Conservation (phyloP, 2,329 filamentous ascomycete species). For the Epichloe glyceriae region DNA sequence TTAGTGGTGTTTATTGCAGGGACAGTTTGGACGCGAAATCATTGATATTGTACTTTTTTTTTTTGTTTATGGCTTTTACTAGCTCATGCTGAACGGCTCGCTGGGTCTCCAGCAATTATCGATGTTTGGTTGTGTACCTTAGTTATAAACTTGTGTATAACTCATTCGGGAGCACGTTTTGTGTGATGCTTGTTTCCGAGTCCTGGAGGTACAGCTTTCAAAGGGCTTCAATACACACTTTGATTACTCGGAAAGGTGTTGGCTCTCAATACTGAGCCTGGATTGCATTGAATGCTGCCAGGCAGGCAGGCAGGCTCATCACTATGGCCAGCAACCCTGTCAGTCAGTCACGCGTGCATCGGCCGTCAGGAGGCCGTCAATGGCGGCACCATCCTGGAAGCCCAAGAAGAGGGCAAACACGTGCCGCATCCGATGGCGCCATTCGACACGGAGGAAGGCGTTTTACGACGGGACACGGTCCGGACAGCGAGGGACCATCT, state of each 20-base stretch:
- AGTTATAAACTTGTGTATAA: background rate
- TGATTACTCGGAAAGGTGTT: no score
- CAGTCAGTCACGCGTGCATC: background rate
- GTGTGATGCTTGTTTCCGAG: background rate
- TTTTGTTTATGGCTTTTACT: background rate
- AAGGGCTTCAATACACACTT: no score
- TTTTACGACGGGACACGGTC: no score
- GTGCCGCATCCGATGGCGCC: no score
- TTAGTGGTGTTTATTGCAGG: no score
- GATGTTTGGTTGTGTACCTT: background rate
- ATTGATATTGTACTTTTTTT: background rate
- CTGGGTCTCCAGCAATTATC: background rate
- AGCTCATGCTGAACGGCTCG: background rate
- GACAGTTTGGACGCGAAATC: no score
- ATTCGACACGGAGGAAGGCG: no score
- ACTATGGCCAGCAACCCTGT: background rate
- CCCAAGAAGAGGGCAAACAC: no score
- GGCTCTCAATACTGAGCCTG: no score
- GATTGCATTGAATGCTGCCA: no score
- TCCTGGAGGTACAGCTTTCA: background rate
- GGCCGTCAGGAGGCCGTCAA: conserved; percentile 9
- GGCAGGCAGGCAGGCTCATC: background rate
- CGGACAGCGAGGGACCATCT: no score
- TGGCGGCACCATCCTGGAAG: conserved; percentile 10
- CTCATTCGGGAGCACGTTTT: background rate